These are phyloP conservation scores for Fusarium brachygibbosum DNA, from an alignment of 2,329 filamentous ascomycete genomes.

Conservation along the genomic window DNA sequence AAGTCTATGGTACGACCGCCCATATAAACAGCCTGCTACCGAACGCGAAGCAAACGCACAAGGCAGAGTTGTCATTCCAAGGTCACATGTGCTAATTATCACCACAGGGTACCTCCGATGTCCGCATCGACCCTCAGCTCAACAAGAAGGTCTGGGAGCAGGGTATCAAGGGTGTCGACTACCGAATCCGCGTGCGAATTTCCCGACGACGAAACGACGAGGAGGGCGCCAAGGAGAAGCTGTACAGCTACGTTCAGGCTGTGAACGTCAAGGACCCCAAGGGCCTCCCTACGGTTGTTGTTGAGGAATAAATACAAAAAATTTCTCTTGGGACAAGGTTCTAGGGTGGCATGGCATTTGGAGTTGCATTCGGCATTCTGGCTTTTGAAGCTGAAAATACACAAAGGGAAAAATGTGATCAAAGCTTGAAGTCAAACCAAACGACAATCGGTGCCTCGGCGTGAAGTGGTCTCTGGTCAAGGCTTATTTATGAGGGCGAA, in stretches of 20 bases:
- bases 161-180: constrained; percentile 98
- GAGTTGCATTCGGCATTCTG: constrained; percentile 63
- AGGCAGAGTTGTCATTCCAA: constrained; percentile 18
- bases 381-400: constrained; percentile 59
- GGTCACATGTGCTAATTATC: constrained; percentile 37
- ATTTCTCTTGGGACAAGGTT: constrained; percentile 58
- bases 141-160: constrained; percentile 99
- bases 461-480: constrained; percentile 47
- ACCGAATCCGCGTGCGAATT: constrained; percentile 97
- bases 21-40: constrained; percentile 16
- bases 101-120: constrained; percentile 89
- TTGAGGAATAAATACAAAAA: constrained; percentile 74
- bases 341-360: constrained; percentile 61
- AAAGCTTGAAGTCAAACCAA: constrained; percentile 49
- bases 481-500: constrained; percentile 40
- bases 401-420: constrained; percentile 56
- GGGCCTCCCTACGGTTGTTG: constrained; percentile 93
- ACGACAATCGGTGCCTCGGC: constrained; percentile 48
- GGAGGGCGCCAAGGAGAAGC: constrained; percentile 99
- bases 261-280: constrained; percentile 99
- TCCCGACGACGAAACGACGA: constrained; percentile 99
- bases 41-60: constrained; percentile 27
- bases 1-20: constrained; percentile 88
- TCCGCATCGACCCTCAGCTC: constrained; percentile 97
- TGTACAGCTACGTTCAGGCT: constrained; percentile 99